Evolutionary conservation across 352 stramenopile species (phyloP), one percentile per base, ranked within the genome.

Genomic region (Thalassiosira delicatula): DNA sequence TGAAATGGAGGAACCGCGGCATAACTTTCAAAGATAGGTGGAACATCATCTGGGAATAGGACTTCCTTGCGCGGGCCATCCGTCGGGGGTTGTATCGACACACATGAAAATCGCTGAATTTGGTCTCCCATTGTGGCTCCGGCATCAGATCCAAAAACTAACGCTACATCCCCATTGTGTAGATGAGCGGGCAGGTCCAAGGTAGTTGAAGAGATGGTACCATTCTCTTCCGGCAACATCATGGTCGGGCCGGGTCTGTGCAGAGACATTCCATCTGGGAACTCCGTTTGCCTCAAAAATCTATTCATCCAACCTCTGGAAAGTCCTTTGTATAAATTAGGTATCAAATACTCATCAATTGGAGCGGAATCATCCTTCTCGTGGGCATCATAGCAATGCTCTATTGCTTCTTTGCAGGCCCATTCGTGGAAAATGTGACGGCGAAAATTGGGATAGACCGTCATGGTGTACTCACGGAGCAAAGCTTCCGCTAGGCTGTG

Each of bases 401-500:
- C 74, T 40, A 62, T 73, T 51, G 86, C 42, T 77, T 93, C 90
- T 44, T 74, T 76, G 54, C 86, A 93, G 25, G 90, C 78, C 86
- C 82, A 91, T 74, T 94, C 88, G 59, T 94, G 85, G 70, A 93
- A 87, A 44, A 91, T 90, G 62, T 92, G 83, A 42, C 85, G 83
- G 27, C 77, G 69, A 83, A 92, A 94, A 51, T 93, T 88, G 1
- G 81, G 72, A 76, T 89, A 82, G 5, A 65, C 40, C 35, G 87
- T 88, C 12, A 85, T 37, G n/a, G 81, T 84, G 68, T 93, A 94
- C 56, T 92, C 88, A 70, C 85, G 85, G 4, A 91, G 37, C 37
- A 93, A 80, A 59, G 89, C 77, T 69, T 92, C 82, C 2, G 65
- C 70, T 25, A 94, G 82, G 21, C 32, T 71, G 25, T 78, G 66